Percentiles rank a stretch among this genome's conserved stretches.
Evolutionary conservation across 1,284 basidiomycete genomes (phyloP).

Genomic region (Ustilago vetiveriae): DNA sequence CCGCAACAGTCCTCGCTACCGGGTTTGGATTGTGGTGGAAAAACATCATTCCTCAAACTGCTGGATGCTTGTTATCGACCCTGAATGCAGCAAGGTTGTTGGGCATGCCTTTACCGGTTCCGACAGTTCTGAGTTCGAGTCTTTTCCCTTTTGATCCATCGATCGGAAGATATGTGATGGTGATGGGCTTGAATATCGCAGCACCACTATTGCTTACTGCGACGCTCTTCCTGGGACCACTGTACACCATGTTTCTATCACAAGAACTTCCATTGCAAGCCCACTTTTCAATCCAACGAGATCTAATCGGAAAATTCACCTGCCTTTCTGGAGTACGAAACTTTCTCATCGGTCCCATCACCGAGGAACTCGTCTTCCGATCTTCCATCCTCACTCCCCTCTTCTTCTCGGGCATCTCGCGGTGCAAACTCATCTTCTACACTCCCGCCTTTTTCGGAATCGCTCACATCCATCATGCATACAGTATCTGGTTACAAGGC

Average conservation of each 20-base stretch:
- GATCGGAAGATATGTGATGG: slow-evolving; percentile 4
- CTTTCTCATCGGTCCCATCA: slow-evolving; percentile 81
- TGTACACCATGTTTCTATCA: slow-evolving; percentile 75
- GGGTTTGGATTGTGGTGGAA: slow-evolving; percentile 23
- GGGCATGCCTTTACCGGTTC: neutral
- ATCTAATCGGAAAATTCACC: slow-evolving; percentile 70
- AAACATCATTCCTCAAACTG: slow-evolving; percentile 5
- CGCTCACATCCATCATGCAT: slow-evolving; percentile 91
- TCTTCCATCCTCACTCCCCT: slow-evolving; percentile 82
- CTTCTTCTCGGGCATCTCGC: slow-evolving; percentile 74
- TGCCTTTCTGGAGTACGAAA: slow-evolving; percentile 77
- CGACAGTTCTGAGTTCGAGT: slow-evolving; percentile 37
- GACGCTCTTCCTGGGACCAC: slow-evolving; percentile 82
- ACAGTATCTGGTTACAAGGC: slow-evolving; percentile 77
- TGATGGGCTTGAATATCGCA: slow-evolving; percentile 2
- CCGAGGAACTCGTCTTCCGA: slow-evolving; percentile 92
- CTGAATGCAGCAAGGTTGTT: neutral
- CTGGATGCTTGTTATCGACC: slow-evolving; percentile 14
- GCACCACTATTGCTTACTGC: slow-evolving; percentile 72
- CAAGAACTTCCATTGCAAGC: slow-evolving; percentile 74
- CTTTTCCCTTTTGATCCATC: slow-evolving; percentile 47
- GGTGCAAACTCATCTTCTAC: slow-evolving; percentile 76
- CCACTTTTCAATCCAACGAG: slow-evolving; percentile 48
- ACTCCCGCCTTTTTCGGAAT: slow-evolving; percentile 88
- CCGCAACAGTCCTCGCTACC: slow-evolving; percentile 14